phyloP scores from a whole-genome alignment of 768 basidiomycete species.

The Trametes villosa region DNA sequence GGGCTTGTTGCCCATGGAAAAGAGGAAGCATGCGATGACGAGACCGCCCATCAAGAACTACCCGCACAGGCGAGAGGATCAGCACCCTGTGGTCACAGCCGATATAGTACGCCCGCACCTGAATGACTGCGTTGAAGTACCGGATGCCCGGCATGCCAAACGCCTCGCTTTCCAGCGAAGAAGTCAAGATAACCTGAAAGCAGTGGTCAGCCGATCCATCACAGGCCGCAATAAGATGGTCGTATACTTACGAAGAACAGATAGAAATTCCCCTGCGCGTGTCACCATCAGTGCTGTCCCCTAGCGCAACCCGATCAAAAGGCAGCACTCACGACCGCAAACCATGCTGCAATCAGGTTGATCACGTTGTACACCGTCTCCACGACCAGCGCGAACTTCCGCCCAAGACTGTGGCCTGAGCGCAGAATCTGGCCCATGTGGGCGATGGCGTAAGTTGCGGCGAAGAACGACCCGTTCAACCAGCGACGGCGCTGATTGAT shows the following conservation, averaged over 20 bases:
- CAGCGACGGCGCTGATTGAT: slow-evolving; percentile 90
- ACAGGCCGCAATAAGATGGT: background rate
- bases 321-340: slow-evolving; percentile 73
- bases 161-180: slow-evolving; percentile 76
- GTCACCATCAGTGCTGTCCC: slow-evolving; percentile 3
- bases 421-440: slow-evolving; percentile 80
- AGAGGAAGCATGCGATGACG: slow-evolving; percentile 87
- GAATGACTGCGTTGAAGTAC: slow-evolving; percentile 75
- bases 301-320: background rate
- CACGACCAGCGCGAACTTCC: slow-evolving; percentile 74
- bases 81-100: no score
- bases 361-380: slow-evolving; percentile 89
- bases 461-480: slow-evolving; percentile 94
- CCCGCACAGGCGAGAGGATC: background rate
- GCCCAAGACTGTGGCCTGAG: slow-evolving; percentile 78
- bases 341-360: slow-evolving; percentile 92
- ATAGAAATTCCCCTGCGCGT: slow-evolving; percentile 85
- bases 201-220: background rate
- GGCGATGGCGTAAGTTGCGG: slow-evolving; percentile 90
- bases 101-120: no score
- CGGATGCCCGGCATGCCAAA: slow-evolving; percentile 67
- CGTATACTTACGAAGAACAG: slow-evolving; percentile 78
- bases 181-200: slow-evolving; percentile 79
- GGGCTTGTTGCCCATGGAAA: slow-evolving; percentile 96
- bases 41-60: slow-evolving; percentile 85